A percentile compares a stretch with the other conserved stretches of the same genome.
These are phyloP conservation scores for Neofusicoccum parvum DNA, from an alignment of 2,329 filamentous ascomycete species.

Conservation along the genomic window DNA sequence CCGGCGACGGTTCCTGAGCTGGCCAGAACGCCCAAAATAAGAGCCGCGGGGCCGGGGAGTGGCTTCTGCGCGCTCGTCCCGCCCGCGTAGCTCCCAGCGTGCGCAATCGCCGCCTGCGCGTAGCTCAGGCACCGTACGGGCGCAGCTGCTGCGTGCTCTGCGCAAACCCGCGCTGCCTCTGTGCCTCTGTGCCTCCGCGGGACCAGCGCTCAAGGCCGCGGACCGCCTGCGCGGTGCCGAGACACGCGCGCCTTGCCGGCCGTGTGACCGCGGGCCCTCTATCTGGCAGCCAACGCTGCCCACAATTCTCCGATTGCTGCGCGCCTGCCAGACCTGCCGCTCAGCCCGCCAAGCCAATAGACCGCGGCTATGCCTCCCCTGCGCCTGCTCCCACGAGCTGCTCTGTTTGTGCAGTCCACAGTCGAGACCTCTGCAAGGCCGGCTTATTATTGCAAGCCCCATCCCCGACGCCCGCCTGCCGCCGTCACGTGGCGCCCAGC, in stretches of 20 bases:
- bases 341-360: conserved; percentile 16
- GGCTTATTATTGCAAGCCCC: neutral
- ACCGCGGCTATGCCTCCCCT: conserved; percentile 1
- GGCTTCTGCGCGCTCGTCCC: conserved; percentile 7
- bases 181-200: no score
- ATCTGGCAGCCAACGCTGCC: neutral
- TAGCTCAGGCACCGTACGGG: neutral
- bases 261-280: neutral
- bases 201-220: no score
- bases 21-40: conserved; percentile 15
- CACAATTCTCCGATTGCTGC: conserved; percentile 12
- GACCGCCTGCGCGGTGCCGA: conserved; percentile 6
- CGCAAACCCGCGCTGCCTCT: no score
- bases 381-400: conserved; percentile 9
- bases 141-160: neutral
- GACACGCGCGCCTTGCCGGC: neutral
- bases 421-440: neutral
- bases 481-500: neutral
- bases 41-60: neutral
- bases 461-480: neutral
- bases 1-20: neutral
- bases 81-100: neutral
- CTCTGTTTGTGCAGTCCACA: neutral
- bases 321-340: neutral
- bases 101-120: neutral